These are phyloP conservation scores for Saccharomyces hybrid DNA, from an alignment of 1,139 yeast genomes.

Conservation along the genomic window DNA sequence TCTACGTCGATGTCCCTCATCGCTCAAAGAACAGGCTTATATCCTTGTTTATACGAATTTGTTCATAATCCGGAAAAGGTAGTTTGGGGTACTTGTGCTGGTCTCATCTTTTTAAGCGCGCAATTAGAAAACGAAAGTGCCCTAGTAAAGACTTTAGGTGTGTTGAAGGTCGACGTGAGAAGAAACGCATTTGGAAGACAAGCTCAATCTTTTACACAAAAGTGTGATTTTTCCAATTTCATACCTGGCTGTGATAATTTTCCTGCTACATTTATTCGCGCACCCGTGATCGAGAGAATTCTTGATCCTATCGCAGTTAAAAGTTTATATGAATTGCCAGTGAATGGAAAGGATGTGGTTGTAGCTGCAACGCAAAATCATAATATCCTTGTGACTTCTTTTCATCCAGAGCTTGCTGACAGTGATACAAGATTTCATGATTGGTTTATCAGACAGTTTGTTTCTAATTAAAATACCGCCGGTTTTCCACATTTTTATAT, in stretches of 20 bases:
- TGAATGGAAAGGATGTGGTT: conserved; percentile 32
- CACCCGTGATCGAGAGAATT: conserved; percentile 56
- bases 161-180: conserved; percentile 54
- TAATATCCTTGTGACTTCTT: conserved; percentile 61
- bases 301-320: conserved; percentile 35
- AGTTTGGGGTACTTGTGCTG: conserved; percentile 87
- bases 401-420: conserved; percentile 67
- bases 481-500: not conserved
- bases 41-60: conserved; percentile 47
- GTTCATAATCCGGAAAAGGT: conserved; percentile 44
- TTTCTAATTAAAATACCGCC: conserved; percentile 13
- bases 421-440: conserved; percentile 55
- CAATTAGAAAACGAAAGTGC: conserved; percentile 48
- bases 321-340: conserved; percentile 37
- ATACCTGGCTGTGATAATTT: conserved; percentile 38
- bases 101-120: conserved; percentile 59
- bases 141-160: conserved; percentile 58
- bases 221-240: conserved; percentile 43
- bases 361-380: conserved; percentile 68
- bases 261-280: conserved; percentile 65
- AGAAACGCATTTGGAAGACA: conserved; percentile 81
- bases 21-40: conserved; percentile 56
- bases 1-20: conserved; percentile 69
- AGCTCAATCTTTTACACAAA: conserved; percentile 52
- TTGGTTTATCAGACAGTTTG: conserved; percentile 61